Conservation (phyloP, 495 filamentous ascomycete genomes). For the Neurospora discreta region DNA sequence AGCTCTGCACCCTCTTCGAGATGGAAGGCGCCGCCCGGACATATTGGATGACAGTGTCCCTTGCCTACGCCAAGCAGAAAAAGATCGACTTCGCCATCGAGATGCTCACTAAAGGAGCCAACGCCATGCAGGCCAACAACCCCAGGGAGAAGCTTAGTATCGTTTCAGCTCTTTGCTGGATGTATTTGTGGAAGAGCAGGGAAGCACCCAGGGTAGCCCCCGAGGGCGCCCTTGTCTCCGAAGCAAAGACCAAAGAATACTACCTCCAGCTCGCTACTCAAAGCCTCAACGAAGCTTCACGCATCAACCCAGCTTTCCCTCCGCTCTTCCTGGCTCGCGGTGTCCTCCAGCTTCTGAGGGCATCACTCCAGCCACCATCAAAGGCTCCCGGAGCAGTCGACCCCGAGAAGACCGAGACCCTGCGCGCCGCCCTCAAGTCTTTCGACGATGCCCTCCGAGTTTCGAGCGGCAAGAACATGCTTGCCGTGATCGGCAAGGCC, state of each 20-base stretch:
- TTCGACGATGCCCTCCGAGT: conserved; percentile 86
- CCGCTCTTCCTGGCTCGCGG: conserved; percentile 87
- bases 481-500: conserved; percentile 80
- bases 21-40: conserved; percentile 78
- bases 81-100: conserved; percentile 91
- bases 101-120: conserved; percentile 74
- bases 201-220: conserved; percentile 70
- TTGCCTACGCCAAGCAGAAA: conserved; percentile 93
- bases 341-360: conserved; percentile 75
- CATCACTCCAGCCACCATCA: conserved; percentile 71
- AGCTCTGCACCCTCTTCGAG: conserved; percentile 86
- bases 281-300: conserved; percentile 82
- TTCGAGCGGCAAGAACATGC: conserved; percentile 74
- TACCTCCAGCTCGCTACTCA: conserved; percentile 86
- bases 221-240: conserved; percentile 47
- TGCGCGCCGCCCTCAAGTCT: conserved; percentile 74
- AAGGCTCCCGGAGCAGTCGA: conserved; percentile 54
- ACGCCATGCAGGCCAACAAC: conserved; percentile 56
- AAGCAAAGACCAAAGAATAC: conserved; percentile 80
- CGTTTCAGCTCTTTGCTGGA: conserved; percentile 77
- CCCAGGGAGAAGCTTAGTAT: conserved; percentile 79
- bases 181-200: conserved; percentile 84
- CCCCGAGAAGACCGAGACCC: conserved; percentile 64
- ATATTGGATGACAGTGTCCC: conserved; percentile 90
- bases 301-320: conserved; percentile 84